Base-by-base conservation (phyloP, 1,284 basidiomycete genomes). In the Mycena sp. region DNA sequence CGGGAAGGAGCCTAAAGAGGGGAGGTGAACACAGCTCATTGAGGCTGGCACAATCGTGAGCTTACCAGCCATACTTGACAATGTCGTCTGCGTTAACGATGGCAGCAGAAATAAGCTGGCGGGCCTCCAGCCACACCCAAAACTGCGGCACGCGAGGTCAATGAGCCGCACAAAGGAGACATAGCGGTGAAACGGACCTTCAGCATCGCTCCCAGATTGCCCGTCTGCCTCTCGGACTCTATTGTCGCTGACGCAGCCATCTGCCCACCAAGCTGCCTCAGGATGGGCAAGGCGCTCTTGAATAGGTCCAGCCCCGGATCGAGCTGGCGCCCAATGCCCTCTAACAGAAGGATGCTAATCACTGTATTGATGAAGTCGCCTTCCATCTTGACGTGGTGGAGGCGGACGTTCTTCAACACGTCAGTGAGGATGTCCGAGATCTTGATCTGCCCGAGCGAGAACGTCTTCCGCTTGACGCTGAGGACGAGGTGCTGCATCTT, bases 321-420 rank as follows among this genome's bases (percentile, higher is more conserved):
- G 65, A 99, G 77, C 77, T 94, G 95, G 58, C 98, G 80, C 17
- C 98, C 98, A 69, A 99, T 99, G 0, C 98, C 98, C 78, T 99
- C 98, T 46, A 99, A 80, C 55, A 99, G 76, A 61, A 99, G 78
- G 61, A 99, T 95, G 10, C 93, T 94, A 65, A 99, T 93, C 53
- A 99, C 95, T 0, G 98, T 99, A 76, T 99, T 99, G 72, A 99
- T 90, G 74, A 99, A 99, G 76, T 99, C 98, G 14, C 92, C 95
- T 79, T 99, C 97, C 89, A 99, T 93, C 84, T 96, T 98, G 70
- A 99, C 98, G 74, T 98, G 98, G 76, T 99, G 96, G 68, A 88
- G 85, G 53, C 96, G 81, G 1, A 99, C 96, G n/a, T 91, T 89
- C 70, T 81, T 87, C 45, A 99, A 80, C 9, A 98, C 96, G 68